Evolutionary conservation across 768 basidiomycete species (phyloP).

Genomic region (Suillus weaverae): DNA sequence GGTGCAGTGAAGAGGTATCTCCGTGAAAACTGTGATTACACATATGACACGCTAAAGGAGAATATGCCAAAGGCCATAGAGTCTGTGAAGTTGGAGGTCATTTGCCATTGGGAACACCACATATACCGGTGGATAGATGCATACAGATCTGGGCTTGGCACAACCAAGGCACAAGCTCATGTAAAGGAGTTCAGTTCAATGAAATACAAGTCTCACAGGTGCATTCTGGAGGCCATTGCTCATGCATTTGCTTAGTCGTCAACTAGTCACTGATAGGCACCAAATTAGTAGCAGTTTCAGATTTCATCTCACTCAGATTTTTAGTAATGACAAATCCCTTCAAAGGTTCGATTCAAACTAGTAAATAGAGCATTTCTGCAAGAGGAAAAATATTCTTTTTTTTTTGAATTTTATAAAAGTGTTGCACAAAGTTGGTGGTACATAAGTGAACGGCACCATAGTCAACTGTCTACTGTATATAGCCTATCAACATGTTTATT

Average conservation of each 20-base stretch:
- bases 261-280: neutral
- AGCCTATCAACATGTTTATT: too few species aligned
- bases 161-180: constrained; percentile 15
- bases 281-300: neutral
- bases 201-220: constrained; percentile 16
- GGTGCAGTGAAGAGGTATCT: constrained; percentile 25
- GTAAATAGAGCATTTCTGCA: constrained; percentile 6
- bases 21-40: constrained; percentile 25
- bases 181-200: constrained; percentile 14
- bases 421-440: constrained; percentile 15
- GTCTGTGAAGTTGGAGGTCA: constrained; percentile 15
- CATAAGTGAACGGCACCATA: constrained; percentile 13
- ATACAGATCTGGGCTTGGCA: constrained; percentile 13
- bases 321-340: too few species aligned
- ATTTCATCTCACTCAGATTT: too few species aligned
- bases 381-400: too few species aligned
- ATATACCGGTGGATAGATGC: constrained; percentile 20
- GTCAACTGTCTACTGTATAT: too few species aligned
- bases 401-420: constrained; percentile 3
- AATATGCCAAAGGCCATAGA: constrained; percentile 26
- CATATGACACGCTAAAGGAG: constrained; percentile 21
- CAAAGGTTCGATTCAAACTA: too few species aligned
- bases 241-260: neutral
- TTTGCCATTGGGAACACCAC: constrained; percentile 14
- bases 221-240: too few species aligned